These are phyloP conservation scores for Colletotrichum agaves DNA, from an alignment of 2,329 filamentous ascomycete species.

Conservation along the genomic window DNA sequence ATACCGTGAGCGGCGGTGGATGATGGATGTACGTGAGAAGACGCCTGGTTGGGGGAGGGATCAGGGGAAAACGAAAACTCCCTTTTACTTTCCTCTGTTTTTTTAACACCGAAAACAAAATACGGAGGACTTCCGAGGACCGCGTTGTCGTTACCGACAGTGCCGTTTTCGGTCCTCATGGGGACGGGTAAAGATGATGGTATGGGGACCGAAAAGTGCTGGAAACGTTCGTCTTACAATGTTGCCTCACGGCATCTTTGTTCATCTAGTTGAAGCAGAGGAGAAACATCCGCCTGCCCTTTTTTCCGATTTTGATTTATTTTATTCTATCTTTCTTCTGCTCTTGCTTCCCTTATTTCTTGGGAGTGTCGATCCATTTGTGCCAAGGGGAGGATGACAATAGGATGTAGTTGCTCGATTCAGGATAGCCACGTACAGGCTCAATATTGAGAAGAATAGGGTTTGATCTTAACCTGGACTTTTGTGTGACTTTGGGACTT, in stretches of 20 bases:
- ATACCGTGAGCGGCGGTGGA: slow-evolving; percentile 11
- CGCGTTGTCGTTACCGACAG: not conserved
- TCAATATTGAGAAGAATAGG: slow-evolving; percentile 25
- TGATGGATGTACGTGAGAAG: slow-evolving; percentile 15
- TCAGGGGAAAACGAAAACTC: not conserved
- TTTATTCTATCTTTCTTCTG: not conserved
- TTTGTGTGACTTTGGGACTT: not conserved
- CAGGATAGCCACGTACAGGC: slow-evolving; percentile 8
- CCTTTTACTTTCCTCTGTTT: not conserved
- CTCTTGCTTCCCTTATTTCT: not conserved
- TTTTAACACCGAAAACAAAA: slow-evolving; percentile 1
- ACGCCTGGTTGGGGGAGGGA: not conserved
- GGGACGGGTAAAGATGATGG: not conserved
- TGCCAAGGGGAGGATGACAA: slow-evolving; percentile 18
- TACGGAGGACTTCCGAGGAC: not conserved
- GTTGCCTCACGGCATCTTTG: slow-evolving; percentile 49
- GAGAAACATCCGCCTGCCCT: slow-evolving; percentile 13
- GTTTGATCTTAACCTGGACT: not conserved
- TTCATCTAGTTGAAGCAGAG: slow-evolving; percentile 34
- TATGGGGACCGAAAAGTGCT: slow-evolving; percentile 27
- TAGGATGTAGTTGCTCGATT: slow-evolving; percentile 16
- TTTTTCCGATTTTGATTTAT: slow-evolving; percentile 4
- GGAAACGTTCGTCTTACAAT: slow-evolving; percentile 38
- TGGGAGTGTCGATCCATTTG: not conserved
- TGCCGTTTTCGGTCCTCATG: slow-evolving; percentile 1